phyloP scores from a whole-genome alignment of 371 early-diverging fungal genomes.

The Syncephalis plumigaleata region DNA sequence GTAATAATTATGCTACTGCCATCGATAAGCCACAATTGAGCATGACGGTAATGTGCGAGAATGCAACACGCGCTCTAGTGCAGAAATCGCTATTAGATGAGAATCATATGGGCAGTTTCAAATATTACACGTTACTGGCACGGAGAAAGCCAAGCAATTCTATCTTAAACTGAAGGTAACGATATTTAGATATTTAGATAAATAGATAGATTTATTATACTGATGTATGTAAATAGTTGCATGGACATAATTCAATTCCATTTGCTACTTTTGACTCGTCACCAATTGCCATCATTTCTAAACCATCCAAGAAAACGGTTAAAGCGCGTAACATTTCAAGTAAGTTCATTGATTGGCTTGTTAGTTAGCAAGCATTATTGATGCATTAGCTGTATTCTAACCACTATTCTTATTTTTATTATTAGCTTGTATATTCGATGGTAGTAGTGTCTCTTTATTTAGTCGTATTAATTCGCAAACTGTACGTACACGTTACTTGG shows the following conservation, averaged over 20 bases:
- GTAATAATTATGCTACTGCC: constrained; percentile 8
- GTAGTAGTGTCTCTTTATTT: constrained; percentile 20
- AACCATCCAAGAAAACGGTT: constrained; percentile 70
- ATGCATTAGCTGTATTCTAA: too few species aligned
- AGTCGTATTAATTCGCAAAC: constrained; percentile 50
- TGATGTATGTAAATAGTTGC: not conserved
- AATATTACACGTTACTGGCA: constrained; percentile 55
- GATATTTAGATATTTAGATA: constrained; percentile 7
- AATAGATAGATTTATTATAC: not conserved
- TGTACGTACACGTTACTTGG: constrained; percentile 65
- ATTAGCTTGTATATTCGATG: constrained; percentile 40
- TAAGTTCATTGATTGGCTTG: too few species aligned
- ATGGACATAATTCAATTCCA: constrained; percentile 5
- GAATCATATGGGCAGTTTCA: constrained; percentile 31
- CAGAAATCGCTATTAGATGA: constrained; percentile 32
- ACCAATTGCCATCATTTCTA: constrained; percentile 64
- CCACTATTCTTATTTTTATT: too few species aligned
- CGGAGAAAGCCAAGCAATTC: constrained; percentile 61
- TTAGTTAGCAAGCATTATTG: too few species aligned
- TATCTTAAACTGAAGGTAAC: constrained; percentile 36
- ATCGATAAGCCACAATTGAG: constrained; percentile 29
- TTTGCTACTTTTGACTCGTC: constrained; percentile 43
- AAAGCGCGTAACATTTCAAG: constrained; percentile 50
- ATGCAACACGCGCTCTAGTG: constrained; percentile 23
- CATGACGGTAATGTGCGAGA: constrained; percentile 41